A percentile compares a stretch with the other conserved stretches of the same genome.
phyloP scores from a whole-genome alignment of 2,329 filamentous ascomycete species.

The Fusarium marasasianum region DNA sequence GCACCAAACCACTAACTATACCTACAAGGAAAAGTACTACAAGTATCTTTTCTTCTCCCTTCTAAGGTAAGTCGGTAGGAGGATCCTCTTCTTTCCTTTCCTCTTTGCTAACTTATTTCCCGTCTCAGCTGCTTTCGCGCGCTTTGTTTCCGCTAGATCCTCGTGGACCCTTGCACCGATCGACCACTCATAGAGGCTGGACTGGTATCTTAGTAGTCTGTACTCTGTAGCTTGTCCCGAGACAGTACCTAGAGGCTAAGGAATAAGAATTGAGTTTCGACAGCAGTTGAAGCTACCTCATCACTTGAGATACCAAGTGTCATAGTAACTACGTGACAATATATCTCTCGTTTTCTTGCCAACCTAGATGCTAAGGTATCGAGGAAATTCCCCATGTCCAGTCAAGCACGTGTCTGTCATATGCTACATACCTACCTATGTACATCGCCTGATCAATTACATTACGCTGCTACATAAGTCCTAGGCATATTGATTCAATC shows the following conservation, averaged over 20 bases:
- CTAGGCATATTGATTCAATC: slow-evolving; percentile 1
- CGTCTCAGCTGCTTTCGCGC: slow-evolving; percentile 9
- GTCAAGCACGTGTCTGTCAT: background rate
- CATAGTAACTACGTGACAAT: background rate
- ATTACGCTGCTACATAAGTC: slow-evolving; percentile 10
- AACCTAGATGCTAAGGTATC: background rate
- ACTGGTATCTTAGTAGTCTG: background rate
- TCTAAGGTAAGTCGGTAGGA: background rate
- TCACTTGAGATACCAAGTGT: background rate
- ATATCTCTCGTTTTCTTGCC: background rate
- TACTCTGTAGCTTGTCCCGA: slow-evolving; percentile 4
- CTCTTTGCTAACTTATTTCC: slow-evolving; percentile 5
- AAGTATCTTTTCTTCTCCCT: slow-evolving; percentile 18
- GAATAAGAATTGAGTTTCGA: slow-evolving; percentile 19
- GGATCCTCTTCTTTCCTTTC: background rate
- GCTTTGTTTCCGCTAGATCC: slow-evolving; percentile 30
- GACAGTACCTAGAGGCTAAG: slow-evolving; percentile 3
- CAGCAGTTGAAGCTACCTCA: background rate
- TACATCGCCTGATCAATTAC: slow-evolving; percentile 2
- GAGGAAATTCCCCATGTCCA: background rate
- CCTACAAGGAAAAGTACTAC: background rate
- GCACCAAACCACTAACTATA: background rate
- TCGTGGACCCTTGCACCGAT: slow-evolving; percentile 22
- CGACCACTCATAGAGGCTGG: slow-evolving; percentile 23
- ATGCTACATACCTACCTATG: background rate